Percentiles rank a stretch among this genome's conserved stretches.
These are phyloP conservation scores for Linnemannia schmuckeri DNA, from an alignment of 192 early-diverging fungal species.

Conservation along the genomic window DNA sequence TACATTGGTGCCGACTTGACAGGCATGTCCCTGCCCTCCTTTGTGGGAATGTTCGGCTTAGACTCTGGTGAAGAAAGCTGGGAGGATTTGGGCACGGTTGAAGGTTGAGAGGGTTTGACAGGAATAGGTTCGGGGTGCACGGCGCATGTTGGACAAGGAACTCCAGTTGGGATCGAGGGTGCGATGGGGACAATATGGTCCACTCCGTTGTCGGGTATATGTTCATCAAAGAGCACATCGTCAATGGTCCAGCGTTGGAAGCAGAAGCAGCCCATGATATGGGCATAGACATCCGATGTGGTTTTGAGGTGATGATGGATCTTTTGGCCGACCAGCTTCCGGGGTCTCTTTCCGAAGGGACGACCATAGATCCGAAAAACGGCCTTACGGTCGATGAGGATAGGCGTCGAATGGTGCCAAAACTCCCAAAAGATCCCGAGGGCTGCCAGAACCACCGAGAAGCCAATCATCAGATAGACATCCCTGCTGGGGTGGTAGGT, in stretches of 20 bases:
- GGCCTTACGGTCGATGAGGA: constrained; percentile 36
- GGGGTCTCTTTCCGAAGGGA: constrained; percentile 49
- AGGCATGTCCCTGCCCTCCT: not conserved
- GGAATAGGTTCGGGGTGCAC: not conserved
- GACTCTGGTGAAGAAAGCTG: not conserved
- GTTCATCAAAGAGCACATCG: constrained; percentile 33
- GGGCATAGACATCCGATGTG: constrained; percentile 22
- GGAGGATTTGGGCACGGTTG: not conserved
- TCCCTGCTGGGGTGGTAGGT: constrained; percentile 39
- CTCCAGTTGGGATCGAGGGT: not conserved
- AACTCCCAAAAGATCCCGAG: constrained; percentile 44
- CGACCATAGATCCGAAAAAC: constrained; percentile 48
- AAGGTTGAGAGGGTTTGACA: not conserved
- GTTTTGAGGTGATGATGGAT: constrained; percentile 38
- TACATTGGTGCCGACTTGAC: constrained; percentile 5
- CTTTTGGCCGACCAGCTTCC: constrained; percentile 29
- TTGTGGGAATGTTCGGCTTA: not conserved
- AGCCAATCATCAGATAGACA: constrained; percentile 43
- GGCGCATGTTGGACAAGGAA: not conserved
- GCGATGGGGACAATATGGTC: not conserved
- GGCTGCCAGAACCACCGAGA: constrained; percentile 21
- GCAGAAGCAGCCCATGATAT: constrained; percentile 19
- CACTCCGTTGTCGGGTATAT: not conserved
- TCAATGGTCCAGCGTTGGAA: constrained; percentile 28
- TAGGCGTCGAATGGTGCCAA: constrained; percentile 44